Percentiles rank a stretch among this genome's conserved stretches.
Conservation (phyloP, 2,329 filamentous ascomycete species). For the Plenodomus tracheiphilus region DNA sequence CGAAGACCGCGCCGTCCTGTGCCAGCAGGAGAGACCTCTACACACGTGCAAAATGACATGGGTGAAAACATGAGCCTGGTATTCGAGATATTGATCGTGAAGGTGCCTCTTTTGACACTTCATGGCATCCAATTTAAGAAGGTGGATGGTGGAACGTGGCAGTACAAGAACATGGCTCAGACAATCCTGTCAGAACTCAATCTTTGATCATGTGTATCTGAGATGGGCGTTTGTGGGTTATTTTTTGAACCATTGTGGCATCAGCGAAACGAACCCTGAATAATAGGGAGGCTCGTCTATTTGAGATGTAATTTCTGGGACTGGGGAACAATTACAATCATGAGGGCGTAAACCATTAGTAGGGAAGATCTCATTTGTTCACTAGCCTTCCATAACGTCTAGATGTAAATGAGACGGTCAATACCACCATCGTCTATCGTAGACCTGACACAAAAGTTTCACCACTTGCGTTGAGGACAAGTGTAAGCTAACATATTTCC, state of each 20-base stretch:
- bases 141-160: slow-evolving; percentile 92
- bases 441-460: neutral
- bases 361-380: slow-evolving; percentile 29
- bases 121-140: slow-evolving; percentile 99
- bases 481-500: no score
- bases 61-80: slow-evolving; percentile 81
- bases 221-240: slow-evolving; percentile 1
- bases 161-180: slow-evolving; percentile 98
- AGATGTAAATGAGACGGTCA: slow-evolving; percentile 3
- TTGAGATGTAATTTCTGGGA: slow-evolving; percentile 8
- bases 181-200: slow-evolving; percentile 82
- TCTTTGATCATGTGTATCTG: slow-evolving; percentile 5
- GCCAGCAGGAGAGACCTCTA: slow-evolving; percentile 83
- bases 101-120: slow-evolving; percentile 87
- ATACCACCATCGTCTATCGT: slow-evolving; percentile 2
- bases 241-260: slow-evolving; percentile 2
- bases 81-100: slow-evolving; percentile 97
- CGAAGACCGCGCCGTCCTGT: slow-evolving; percentile 39
- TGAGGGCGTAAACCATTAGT: neutral
- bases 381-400: slow-evolving; percentile 7
- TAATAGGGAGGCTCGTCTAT: slow-evolving; percentile 7
- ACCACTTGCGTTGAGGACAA: neutral
- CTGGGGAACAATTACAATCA: neutral
- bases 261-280: slow-evolving; percentile 4
- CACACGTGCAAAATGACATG: slow-evolving; percentile 86